A percentile compares a stretch with the other conserved stretches of the same genome.
Evolutionary conservation across 805 yeast genomes (phyloP).

Genomic region (Barnettozyma siamensis): DNA sequence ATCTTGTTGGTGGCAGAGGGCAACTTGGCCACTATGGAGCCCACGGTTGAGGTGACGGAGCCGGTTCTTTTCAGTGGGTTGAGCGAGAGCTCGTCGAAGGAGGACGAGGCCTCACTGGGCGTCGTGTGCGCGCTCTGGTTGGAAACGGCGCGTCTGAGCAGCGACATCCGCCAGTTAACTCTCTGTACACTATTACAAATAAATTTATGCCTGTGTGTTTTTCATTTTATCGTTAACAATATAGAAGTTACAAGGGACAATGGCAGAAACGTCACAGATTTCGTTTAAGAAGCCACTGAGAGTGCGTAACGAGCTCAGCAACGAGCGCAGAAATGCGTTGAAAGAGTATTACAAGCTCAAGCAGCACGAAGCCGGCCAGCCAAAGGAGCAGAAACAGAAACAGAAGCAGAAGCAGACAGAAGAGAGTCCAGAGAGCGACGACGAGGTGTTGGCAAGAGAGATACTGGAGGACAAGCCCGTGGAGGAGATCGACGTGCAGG

Average conservation of each 20-base stretch:
- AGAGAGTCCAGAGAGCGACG: constrained; percentile 10
- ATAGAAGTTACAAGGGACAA: not conserved
- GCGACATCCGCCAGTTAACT: constrained; percentile 6
- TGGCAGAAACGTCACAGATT: constrained; percentile 8
- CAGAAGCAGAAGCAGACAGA: constrained; percentile 1
- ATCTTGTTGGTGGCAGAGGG: constrained; percentile 10
- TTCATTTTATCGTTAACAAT: too few relatives aligned
- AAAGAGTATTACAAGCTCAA: constrained; percentile 38
- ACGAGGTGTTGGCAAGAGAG: constrained; percentile 28
- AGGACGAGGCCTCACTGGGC: constrained; percentile 8
- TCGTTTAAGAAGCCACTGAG: constrained; percentile 23
- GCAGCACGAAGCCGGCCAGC: constrained; percentile 23
- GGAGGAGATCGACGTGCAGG: constrained; percentile 24
- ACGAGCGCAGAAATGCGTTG: constrained; percentile 34
- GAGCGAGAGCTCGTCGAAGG: constrained; percentile 5
- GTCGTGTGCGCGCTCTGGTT: not conserved
- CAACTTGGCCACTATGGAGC: constrained; percentile 7
- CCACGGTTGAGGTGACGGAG: constrained; percentile 12
- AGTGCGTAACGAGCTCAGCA: constrained; percentile 20
- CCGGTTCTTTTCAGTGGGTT: constrained; percentile 12
- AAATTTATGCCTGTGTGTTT: too few relatives aligned
- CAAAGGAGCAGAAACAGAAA: constrained; percentile 8
- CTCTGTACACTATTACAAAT: too few relatives aligned
- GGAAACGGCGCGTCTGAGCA: constrained; percentile 6
- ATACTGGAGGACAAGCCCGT: constrained; percentile 13